These are phyloP conservation scores for Aspergillus chevalieri DNA, from an alignment of 2,329 filamentous ascomycete genomes.

Conservation along the genomic window DNA sequence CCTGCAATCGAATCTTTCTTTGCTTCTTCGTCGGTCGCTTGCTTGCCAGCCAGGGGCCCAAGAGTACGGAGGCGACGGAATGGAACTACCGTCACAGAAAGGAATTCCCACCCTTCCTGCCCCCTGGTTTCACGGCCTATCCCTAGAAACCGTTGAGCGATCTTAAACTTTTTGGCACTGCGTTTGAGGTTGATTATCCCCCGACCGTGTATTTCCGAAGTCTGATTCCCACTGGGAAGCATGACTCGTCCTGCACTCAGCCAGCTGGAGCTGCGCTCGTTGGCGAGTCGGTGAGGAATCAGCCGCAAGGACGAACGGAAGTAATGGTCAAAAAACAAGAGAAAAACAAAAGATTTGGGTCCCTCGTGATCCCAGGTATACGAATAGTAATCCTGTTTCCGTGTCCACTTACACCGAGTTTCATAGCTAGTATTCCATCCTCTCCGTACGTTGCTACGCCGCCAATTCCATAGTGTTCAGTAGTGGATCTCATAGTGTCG, in stretches of 20 bases:
- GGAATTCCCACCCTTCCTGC: not conserved
- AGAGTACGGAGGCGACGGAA: too few relatives aligned
- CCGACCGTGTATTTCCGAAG: not conserved
- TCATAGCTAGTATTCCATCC: too few relatives aligned
- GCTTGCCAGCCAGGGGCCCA: not conserved
- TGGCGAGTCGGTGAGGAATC: not conserved
- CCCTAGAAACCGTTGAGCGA: not conserved
- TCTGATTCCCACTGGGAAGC: not conserved
- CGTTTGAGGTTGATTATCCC: not conserved
- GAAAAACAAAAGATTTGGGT: not conserved
- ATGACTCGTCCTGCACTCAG: not conserved
- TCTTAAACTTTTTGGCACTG: not conserved
- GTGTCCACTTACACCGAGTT: too few relatives aligned
- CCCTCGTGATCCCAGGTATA: not conserved
- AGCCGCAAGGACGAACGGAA: not conserved
- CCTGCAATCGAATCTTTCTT: not conserved
- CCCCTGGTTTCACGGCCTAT: not conserved
- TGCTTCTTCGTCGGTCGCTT: not conserved
- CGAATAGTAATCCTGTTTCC: too few relatives aligned
- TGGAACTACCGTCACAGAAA: not conserved
- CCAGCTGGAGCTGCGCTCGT: not conserved
- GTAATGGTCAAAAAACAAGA: not conserved
- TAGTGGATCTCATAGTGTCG: conserved; percentile 14
- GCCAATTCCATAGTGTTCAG: conserved; percentile 2
- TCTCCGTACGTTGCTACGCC: not conserved